A percentile compares a stretch with the other conserved stretches of the same genome.
Conservation (phyloP, 2,329 filamentous ascomycete genomes). For the Volutella citrinella region DNA sequence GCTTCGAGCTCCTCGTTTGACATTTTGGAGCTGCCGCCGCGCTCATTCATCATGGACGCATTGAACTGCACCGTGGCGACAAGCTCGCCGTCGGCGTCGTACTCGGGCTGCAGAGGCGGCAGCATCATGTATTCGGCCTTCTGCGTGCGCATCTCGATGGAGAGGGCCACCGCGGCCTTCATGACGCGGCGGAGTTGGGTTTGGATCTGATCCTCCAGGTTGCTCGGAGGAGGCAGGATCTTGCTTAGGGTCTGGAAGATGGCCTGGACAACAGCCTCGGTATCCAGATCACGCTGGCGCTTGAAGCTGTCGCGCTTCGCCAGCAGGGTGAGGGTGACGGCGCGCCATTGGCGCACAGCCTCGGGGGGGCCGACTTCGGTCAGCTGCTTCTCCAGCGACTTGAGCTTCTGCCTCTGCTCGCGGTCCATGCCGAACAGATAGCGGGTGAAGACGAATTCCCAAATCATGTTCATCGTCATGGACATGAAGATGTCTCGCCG, state of each 20-base stretch:
- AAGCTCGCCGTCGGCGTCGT: slow-evolving; percentile 89
- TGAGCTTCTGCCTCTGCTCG: slow-evolving; percentile 96
- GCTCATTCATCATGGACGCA: slow-evolving; percentile 90
- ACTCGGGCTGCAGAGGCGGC: slow-evolving; percentile 89
- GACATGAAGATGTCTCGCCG: slow-evolving; percentile 97
- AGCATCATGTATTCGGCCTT: slow-evolving; percentile 98
- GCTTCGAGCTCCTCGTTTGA: slow-evolving; percentile 78
- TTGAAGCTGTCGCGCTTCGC: slow-evolving; percentile 77
- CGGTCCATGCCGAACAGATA: slow-evolving; percentile 99
- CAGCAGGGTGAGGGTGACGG: slow-evolving; percentile 87
- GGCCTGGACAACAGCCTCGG: slow-evolving; percentile 87
- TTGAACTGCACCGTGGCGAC: slow-evolving; percentile 88
- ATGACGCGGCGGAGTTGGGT: slow-evolving; percentile 85
- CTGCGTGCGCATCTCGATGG: slow-evolving; percentile 96
- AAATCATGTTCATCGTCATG: slow-evolving; percentile 98
- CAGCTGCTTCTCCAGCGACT: slow-evolving; percentile 88
- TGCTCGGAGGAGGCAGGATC: slow-evolving; percentile 81
- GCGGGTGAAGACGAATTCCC: slow-evolving; percentile 96
- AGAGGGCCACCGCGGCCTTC: slow-evolving; percentile 81
- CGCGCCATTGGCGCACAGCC: slow-evolving; percentile 96
- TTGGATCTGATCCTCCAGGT: slow-evolving; percentile 77
- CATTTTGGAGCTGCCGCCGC: slow-evolving; percentile 58
- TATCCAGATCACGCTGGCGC: slow-evolving; percentile 81
- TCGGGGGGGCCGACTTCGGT: slow-evolving; percentile 80
- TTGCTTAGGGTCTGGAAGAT: slow-evolving; percentile 78